Evolutionary conservation across 78 protist genomes (phyloP).

Genomic region (Cyanophora paradoxa): DNA sequence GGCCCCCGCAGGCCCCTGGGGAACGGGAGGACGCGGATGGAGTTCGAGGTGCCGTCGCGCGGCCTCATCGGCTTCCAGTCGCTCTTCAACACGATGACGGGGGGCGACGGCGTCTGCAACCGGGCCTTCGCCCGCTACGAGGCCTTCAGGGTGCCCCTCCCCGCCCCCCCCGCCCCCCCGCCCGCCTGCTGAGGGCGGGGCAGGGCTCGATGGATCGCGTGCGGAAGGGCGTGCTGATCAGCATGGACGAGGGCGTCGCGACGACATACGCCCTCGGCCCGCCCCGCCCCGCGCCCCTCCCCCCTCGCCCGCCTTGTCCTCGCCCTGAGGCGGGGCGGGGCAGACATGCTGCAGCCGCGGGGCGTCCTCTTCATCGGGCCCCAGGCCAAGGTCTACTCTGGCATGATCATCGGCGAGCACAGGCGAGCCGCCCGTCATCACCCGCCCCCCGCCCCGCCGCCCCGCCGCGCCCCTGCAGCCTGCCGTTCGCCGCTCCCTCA

Average conservation of each 20-base stretch:
- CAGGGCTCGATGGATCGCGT: conserved; percentile 14
- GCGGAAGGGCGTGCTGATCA: conserved; percentile 66
- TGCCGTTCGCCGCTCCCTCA: too few relatives aligned
- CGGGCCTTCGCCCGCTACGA: conserved; percentile 53
- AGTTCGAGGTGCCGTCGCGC: conserved; percentile 59
- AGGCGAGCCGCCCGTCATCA: too few relatives aligned
- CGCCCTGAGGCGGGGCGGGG: too few relatives aligned
- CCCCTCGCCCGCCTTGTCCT: too few relatives aligned
- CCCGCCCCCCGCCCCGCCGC: too few relatives aligned
- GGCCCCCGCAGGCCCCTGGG: background rate
- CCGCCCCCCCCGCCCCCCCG: too few relatives aligned
- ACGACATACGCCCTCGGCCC: conserved; percentile 48
- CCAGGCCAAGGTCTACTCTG: conserved; percentile 58
- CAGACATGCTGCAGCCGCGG: conserved; percentile 42
- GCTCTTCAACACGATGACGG: conserved; percentile 49
- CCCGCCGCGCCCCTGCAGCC: too few relatives aligned
- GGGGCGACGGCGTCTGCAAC: conserved; percentile 66
- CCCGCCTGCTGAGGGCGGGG: too few relatives aligned
- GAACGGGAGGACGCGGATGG: conserved; percentile 46
- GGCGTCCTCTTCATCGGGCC: conserved; percentile 68
- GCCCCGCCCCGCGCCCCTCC: too few relatives aligned
- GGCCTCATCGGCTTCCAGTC: conserved; percentile 60
- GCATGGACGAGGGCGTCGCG: conserved; percentile 57
- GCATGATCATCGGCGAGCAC: conserved; percentile 79
- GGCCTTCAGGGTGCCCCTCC: conserved; percentile 21